Percentiles rank a stretch among this genome's conserved stretches.
phyloP scores from a whole-genome alignment of 2,329 filamentous ascomycete species.

The Nemania sp. region DNA sequence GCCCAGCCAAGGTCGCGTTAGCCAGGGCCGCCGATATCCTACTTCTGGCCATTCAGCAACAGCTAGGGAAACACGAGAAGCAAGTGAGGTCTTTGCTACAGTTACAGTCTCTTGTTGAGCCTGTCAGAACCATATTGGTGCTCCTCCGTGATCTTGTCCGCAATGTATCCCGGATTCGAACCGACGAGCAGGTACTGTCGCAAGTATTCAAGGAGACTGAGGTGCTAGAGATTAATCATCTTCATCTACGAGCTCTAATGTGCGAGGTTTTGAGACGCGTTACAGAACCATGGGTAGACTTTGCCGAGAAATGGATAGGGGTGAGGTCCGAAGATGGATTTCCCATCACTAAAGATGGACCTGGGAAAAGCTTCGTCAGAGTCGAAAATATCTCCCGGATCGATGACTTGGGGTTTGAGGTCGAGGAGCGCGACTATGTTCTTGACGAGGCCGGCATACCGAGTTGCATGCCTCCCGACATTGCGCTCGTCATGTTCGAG shows the following conservation, averaged over 20 bases:
- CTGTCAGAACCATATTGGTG: slow-evolving; percentile 51
- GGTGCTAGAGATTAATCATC: slow-evolving; percentile 64
- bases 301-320: slow-evolving; percentile 76
- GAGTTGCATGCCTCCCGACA: slow-evolving; percentile 69
- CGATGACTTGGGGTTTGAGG: slow-evolving; percentile 62
- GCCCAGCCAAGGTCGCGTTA: slow-evolving; percentile 55
- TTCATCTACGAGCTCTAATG: slow-evolving; percentile 64
- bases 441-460: slow-evolving; percentile 70
- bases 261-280: slow-evolving; percentile 67
- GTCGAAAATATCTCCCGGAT: slow-evolving; percentile 57
- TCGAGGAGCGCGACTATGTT: slow-evolving; percentile 61
- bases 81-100: slow-evolving; percentile 54
- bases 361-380: slow-evolving; percentile 62
- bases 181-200: slow-evolving; percentile 65
- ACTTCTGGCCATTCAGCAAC: slow-evolving; percentile 52
- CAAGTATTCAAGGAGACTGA: slow-evolving; percentile 64
- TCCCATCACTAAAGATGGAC: slow-evolving; percentile 53
- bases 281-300: slow-evolving; percentile 67
- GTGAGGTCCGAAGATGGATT: slow-evolving; percentile 61
- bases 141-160: slow-evolving; percentile 57
- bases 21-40: slow-evolving; percentile 54
- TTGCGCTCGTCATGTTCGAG: slow-evolving; percentile 75
- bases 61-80: slow-evolving; percentile 49
- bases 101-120: slow-evolving; percentile 54
- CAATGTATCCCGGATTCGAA: slow-evolving; percentile 48